phyloP scores from a whole-genome alignment of 768 basidiomycete genomes.

The Tylopilus cervinicoccineus region DNA sequence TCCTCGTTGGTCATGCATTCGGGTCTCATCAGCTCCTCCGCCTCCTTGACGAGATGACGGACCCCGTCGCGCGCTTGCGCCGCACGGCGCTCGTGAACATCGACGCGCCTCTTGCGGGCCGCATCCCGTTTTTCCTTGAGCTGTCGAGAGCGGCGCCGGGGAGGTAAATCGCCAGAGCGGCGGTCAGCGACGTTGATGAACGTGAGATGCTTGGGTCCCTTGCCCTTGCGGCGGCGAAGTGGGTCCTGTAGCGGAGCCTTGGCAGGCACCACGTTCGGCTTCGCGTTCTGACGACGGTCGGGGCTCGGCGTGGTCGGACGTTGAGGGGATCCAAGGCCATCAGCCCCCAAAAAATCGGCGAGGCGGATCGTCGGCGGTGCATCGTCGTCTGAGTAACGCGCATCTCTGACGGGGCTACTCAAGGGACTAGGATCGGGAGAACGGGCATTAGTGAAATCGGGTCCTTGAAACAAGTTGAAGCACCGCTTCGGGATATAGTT shows the following conservation, averaged over 20 bases:
- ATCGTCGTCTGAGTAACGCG: background rate
- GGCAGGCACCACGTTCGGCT: background rate
- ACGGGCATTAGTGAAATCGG: constrained; percentile 4
- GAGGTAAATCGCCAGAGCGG: background rate
- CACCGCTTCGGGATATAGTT: constrained; percentile 15
- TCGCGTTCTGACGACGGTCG: background rate
- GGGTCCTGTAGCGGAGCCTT: background rate
- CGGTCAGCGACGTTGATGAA: background rate
- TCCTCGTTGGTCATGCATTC: constrained; percentile 18
- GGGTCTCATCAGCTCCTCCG: constrained; percentile 17
- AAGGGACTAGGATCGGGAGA: constrained; percentile 17
- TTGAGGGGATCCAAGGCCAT: background rate
- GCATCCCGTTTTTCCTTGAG: constrained; percentile 10
- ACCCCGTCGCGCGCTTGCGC: constrained; percentile 1
- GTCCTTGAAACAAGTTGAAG: constrained; percentile 19
- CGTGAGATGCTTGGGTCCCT: constrained; percentile 18
- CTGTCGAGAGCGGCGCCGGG: constrained; percentile 1
- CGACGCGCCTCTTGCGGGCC: background rate
- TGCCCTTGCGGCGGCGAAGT: constrained; percentile 9
- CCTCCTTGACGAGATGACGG: constrained; percentile 6
- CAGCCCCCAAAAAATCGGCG: background rate
- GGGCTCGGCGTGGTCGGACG: background rate
- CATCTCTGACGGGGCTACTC: constrained; percentile 12
- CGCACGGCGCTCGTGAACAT: constrained; percentile 3
- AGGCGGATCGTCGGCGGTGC: constrained; percentile 7